Evolutionary conservation across 2,329 filamentous ascomycete genomes (phyloP).

Genomic region (Fusarium nygamai): DNA sequence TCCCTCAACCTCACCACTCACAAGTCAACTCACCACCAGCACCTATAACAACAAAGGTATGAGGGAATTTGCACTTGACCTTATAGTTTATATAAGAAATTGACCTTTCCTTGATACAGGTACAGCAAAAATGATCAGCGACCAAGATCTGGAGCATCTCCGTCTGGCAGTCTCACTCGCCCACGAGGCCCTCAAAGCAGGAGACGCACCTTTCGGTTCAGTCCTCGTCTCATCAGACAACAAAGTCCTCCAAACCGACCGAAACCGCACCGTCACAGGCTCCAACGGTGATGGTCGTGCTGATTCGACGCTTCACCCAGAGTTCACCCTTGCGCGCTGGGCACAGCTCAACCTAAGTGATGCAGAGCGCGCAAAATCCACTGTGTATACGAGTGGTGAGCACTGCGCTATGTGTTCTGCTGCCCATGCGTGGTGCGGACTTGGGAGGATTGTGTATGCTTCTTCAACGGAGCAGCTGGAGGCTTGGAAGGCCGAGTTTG

Average conservation of each 20-base stretch:
- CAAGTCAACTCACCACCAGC: neutral
- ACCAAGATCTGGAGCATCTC: conserved; percentile 22
- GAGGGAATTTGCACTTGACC: neutral
- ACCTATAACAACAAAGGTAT: neutral
- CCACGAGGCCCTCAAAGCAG: conserved; percentile 49
- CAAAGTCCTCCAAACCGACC: conserved; percentile 45
- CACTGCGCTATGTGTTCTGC: conserved; percentile 52
- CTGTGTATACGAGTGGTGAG: conserved; percentile 51
- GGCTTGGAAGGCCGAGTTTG: conserved; percentile 45
- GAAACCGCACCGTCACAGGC: conserved; percentile 49
- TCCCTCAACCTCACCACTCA: neutral
- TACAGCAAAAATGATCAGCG: conserved; percentile 12
- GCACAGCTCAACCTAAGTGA: conserved; percentile 49
- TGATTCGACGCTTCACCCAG: conserved; percentile 50
- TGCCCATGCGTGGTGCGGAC: conserved; percentile 48
- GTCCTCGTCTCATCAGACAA: conserved; percentile 46
- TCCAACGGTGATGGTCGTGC: conserved; percentile 35
- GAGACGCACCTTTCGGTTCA: conserved; percentile 51
- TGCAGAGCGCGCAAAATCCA: conserved; percentile 51
- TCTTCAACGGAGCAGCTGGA: conserved; percentile 45
- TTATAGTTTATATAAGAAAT: neutral
- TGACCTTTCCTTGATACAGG: neutral
- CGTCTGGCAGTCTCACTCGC: conserved; percentile 46
- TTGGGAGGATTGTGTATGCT: conserved; percentile 49
- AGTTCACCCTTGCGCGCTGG: conserved; percentile 51